A percentile compares a stretch with the other conserved stretches of the same genome.
Conservation (phyloP, 2,329 filamentous ascomycete species). For the Penicillium sp. region DNA sequence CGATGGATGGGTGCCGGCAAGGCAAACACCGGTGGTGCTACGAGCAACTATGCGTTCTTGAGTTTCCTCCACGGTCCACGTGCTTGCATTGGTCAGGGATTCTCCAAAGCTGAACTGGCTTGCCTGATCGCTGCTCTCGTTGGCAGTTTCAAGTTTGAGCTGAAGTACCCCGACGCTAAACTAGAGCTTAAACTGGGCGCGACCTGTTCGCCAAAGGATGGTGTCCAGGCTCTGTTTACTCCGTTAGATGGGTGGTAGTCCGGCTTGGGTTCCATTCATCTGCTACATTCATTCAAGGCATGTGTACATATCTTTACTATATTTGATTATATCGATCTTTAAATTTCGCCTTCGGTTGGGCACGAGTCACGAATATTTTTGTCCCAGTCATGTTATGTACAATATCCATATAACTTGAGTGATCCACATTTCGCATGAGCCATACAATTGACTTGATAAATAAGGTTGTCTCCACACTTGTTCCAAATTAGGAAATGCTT, state of each 20-base stretch:
- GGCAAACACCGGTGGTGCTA: slow-evolving; percentile 68
- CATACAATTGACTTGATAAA: too few species aligned
- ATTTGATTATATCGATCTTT: neutral
- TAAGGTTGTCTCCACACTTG: too few species aligned
- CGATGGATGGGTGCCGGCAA: slow-evolving; percentile 62
- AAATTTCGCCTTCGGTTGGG: too few species aligned
- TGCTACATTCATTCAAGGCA: neutral
- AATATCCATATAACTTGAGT: too few species aligned
- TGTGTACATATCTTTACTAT: neutral
- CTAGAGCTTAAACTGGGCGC: slow-evolving; percentile 68
- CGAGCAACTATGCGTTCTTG: slow-evolving; percentile 73
- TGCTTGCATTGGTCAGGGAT: slow-evolving; percentile 79
- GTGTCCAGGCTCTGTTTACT: slow-evolving; percentile 68
- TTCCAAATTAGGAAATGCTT: neutral
- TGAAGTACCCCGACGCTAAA: slow-evolving; percentile 63
- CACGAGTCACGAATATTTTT: too few species aligned
- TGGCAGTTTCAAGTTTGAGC: slow-evolving; percentile 68
- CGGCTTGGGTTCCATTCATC: neutral
- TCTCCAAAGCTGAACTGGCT: slow-evolving; percentile 82
- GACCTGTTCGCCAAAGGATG: slow-evolving; percentile 71
- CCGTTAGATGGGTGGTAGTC: slow-evolving; percentile 31
- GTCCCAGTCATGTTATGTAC: too few species aligned
- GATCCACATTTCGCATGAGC: too few species aligned
- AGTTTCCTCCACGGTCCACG: slow-evolving; percentile 86
- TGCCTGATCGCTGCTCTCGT: slow-evolving; percentile 76